These are phyloP conservation scores for Centrapalus pauciflorus DNA, from an alignment of 129 eudicot genomes.

Conservation along the genomic window DNA sequence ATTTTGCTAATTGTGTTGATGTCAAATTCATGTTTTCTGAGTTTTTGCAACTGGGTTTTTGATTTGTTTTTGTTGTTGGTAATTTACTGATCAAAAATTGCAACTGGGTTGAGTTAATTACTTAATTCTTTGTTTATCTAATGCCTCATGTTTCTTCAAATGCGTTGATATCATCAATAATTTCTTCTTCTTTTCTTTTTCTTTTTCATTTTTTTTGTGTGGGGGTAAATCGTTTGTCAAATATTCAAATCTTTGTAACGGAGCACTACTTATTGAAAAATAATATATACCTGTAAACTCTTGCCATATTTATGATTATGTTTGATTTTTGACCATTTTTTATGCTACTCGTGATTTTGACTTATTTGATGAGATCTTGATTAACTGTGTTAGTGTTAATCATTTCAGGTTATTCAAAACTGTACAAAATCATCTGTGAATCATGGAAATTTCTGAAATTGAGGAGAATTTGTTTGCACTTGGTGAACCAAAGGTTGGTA, in stretches of 20 bases:
- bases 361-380: constrained; percentile 5
- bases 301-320: constrained; percentile 5
- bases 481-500: constrained; percentile 87
- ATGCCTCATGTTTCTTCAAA: neutral
- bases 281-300: neutral
- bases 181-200: too few species aligned
- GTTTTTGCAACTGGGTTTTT: neutral
- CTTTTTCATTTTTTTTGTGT: neutral
- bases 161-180: neutral
- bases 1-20: constrained; percentile 2
- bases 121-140: neutral
- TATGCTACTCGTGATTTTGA: neutral
- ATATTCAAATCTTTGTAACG: neutral
- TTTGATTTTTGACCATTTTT: neutral
- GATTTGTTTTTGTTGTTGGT: neutral
- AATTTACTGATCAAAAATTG: constrained; percentile 4
- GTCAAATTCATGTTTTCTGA: neutral
- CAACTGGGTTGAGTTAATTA: neutral
- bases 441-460: constrained; percentile 70
- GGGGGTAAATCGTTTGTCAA: neutral
- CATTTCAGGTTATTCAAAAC: constrained; percentile 29
- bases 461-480: constrained; percentile 75
- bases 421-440: constrained; percentile 17
- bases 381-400: neutral
- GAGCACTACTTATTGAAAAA: neutral